Evolutionary conservation across 306 rosid species (phyloP), one percentile per base, ranked within the genome.

Genomic region (Mimosa pudica): DNA sequence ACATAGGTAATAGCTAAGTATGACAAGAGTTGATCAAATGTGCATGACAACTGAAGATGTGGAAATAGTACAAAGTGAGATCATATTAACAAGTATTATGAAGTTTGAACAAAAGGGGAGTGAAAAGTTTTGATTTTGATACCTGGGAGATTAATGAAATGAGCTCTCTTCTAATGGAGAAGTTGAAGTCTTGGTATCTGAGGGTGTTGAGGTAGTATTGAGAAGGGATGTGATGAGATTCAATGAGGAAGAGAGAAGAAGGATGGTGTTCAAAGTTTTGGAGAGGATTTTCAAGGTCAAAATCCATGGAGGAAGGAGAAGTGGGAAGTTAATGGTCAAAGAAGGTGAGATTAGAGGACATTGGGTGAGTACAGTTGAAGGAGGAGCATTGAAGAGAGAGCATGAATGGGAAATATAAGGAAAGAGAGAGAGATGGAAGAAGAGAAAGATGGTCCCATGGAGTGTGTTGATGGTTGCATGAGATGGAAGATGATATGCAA

Each of bases 241-340:
- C 94, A 20, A 61, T 67, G 67, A 82, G 87, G 69, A 91, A 91
- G 75, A 86, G 89, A 60, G 85, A 82, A 79, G 84, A 36, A 47
- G 77, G 77, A 46, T 46, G 76, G 38, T 77, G 78, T 7, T 76
- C 73, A 71, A 67, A 81, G 74, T 80, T 70, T 44, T 82, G 71
- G 1, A 88, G 77, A 72, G 97, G 97, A 88, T 88, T 91, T 86
- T 91, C 97, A n/a, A 89, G 93, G 80, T 91, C 89, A 84, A 86
- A 88, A 73, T 88, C 97, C 97, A 91, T 91, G 79, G 82, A 79
- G 4, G 11, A 48, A 81, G 30, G 2, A 12, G 8, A 4, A 12
- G 10, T 13, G 71, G 17, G 73, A 68, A n/a, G 13, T 7, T 32
- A 18, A 49, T n/a, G 47, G 30, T 79, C 70, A 73, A 75, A 62